Conservation (phyloP, 495 filamentous ascomycete species). For the Massariosphaeria phaeospora region DNA sequence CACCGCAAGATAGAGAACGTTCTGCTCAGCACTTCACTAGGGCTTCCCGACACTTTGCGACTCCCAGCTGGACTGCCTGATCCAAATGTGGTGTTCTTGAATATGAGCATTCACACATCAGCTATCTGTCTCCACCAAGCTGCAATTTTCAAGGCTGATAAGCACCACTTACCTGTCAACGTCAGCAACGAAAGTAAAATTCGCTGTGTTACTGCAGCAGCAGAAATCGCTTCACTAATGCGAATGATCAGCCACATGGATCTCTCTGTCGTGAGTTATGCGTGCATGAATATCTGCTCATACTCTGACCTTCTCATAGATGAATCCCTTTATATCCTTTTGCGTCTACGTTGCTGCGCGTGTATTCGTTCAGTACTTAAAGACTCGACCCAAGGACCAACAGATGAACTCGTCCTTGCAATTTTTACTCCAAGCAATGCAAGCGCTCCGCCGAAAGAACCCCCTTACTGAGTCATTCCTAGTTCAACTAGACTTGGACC, state of each 20-base stretch:
- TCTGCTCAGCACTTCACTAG: constrained; percentile 76
- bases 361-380: constrained; percentile 93
- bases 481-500: constrained; percentile 86
- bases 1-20: constrained; percentile 87
- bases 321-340: constrained; percentile 95
- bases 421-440: constrained; percentile 85
- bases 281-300: too few species aligned
- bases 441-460: constrained; percentile 79
- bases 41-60: constrained; percentile 75
- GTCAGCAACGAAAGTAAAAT: constrained; percentile 86
- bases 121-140: constrained; percentile 97
- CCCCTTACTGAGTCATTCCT: constrained; percentile 94
- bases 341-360: constrained; percentile 91
- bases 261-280: constrained; percentile 72
- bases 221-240: constrained; percentile 96
- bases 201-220: constrained; percentile 86
- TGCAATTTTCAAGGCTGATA: constrained; percentile 94
- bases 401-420: constrained; percentile 77
- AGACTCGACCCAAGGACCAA: constrained; percentile 77
- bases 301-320: constrained; percentile 57
- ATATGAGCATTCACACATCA: constrained; percentile 95
- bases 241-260: constrained; percentile 89
- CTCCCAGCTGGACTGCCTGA: constrained; percentile 71
- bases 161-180: constrained; percentile 69
- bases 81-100: constrained; percentile 87